Conservation (phyloP, 257 asterid species). For the Salvia splendens region DNA sequence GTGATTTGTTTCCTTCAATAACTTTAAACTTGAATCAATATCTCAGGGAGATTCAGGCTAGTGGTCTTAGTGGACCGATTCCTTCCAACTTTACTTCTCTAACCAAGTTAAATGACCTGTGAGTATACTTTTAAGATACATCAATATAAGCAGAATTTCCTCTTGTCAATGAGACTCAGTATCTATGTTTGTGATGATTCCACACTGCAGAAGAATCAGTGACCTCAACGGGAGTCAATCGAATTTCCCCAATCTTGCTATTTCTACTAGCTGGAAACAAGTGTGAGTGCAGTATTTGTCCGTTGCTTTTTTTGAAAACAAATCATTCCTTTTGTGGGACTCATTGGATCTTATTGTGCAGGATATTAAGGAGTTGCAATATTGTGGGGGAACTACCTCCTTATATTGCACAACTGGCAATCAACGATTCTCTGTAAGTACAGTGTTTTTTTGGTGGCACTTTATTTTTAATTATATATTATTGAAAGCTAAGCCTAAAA, state of each 20-base stretch:
- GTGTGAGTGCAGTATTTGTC: conserved; percentile 45
- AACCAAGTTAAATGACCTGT: conserved; percentile 59
- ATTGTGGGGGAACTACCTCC: conserved; percentile 55
- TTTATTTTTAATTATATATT: background rate
- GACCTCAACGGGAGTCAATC: conserved; percentile 60
- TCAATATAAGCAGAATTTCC: background rate
- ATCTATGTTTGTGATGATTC: conserved; percentile 16
- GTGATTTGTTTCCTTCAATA: background rate
- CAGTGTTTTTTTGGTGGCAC: background rate
- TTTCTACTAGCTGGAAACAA: conserved; percentile 31
- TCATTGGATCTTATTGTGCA: conserved; percentile 28
- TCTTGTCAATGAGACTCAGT: background rate
- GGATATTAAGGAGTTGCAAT: conserved; percentile 74
- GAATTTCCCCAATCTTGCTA: conserved; percentile 47
- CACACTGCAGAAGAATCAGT: conserved; percentile 64
- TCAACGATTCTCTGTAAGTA: conserved; percentile 53
- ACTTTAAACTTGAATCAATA: background rate
- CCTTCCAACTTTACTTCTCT: conserved; percentile 55
- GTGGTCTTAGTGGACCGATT: conserved; percentile 70
- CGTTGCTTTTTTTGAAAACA: background rate
- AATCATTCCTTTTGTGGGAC: background rate
- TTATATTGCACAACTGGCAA: conserved; percentile 36
- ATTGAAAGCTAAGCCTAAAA: no score
- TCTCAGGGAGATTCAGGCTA: conserved; percentile 60
- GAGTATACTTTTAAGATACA: conserved; percentile 31